Evolutionary conservation across 371 early-diverging fungal species (phyloP), one percentile per base, ranked within the genome.

Genomic region (Mucor lusitanicus): DNA sequence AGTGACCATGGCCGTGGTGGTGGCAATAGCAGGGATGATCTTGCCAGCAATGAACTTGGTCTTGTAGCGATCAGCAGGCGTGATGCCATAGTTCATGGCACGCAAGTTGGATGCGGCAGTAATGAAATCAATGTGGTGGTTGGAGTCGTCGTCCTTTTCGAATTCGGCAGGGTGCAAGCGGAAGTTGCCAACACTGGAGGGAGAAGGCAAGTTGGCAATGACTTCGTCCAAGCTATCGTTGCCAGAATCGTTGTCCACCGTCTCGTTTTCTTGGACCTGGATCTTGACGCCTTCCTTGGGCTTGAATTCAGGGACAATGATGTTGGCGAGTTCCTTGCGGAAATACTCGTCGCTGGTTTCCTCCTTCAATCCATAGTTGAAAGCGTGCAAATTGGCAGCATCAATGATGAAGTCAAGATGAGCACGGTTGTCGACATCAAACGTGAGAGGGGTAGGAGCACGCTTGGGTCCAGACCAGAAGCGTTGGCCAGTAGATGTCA

Each of bases 1-100:
- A 35, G 99, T 97, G 7, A 99, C 97, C 72, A 99, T 85, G 11
- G 99, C 94, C 0, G 99, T 99, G 0, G 99, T 99, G 3, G 99
- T 99, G 9, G 99, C 99, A 85, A 99, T 99, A 46, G 99, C 99
- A 27, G 99, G 99, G 71, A 99, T 99, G 70, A 99, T 99, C 83
- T 97, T 97, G 40, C 99, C 99, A 3, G 99, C 99, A 84, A 99
- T 99, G 74, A 97, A 95, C 88, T 99, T 99, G 71, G 99, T 97
- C 80, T 94, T 93, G 81, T 94, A 94, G 60, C 96, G 93, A 78
- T 99, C 95, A 3, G 97, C 95, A 46, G 83, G 80, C n/a, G 89
- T 76, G 68, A 99, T 99, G 62, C 86, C 90, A 80, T 99, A 99
- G 86, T 98, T 99, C 68, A 85, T 73, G 8, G 99, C 99, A 72